Conservation (phyloP, 192 early-diverging fungal species). For the Phlyctochytrium bullatum region DNA sequence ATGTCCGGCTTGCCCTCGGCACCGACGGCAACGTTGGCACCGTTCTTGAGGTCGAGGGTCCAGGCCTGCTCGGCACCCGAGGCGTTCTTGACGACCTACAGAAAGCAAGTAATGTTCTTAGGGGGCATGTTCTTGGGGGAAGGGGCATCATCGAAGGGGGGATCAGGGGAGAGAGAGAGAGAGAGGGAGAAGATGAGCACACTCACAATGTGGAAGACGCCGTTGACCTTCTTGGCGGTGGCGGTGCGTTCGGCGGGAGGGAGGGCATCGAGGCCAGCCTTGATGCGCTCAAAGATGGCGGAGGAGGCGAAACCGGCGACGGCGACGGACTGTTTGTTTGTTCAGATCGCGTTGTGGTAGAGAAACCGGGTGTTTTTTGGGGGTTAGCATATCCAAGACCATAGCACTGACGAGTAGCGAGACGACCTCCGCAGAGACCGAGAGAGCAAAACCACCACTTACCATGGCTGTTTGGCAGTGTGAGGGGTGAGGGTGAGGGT, state of each 20-base stretch:
- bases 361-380: too few relatives aligned
- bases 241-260: constrained; percentile 59
- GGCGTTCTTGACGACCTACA: constrained; percentile 40
- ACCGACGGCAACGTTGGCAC: constrained; percentile 29
- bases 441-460: too few relatives aligned
- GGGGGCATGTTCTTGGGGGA: too few relatives aligned
- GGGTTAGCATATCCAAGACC: too few relatives aligned
- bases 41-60: constrained; percentile 49
- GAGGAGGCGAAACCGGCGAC: constrained; percentile 74
- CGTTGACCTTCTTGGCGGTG: constrained; percentile 62
- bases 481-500: too few relatives aligned
- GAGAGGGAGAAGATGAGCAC: not conserved
- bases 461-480: too few relatives aligned
- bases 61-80: constrained; percentile 37
- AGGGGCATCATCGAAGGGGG: too few relatives aligned
- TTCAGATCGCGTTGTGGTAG: too few relatives aligned
- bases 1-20: constrained; percentile 44
- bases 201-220: constrained; percentile 39
- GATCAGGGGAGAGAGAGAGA: not conserved
- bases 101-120: constrained; percentile 22
- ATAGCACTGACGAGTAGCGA: too few relatives aligned
- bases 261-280: constrained; percentile 50
- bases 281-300: constrained; percentile 72
- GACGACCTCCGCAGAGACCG: too few relatives aligned
- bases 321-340: too few relatives aligned